Conservation (phyloP, 495 filamentous ascomycete species). For the Pyrenula aspistea region DNA sequence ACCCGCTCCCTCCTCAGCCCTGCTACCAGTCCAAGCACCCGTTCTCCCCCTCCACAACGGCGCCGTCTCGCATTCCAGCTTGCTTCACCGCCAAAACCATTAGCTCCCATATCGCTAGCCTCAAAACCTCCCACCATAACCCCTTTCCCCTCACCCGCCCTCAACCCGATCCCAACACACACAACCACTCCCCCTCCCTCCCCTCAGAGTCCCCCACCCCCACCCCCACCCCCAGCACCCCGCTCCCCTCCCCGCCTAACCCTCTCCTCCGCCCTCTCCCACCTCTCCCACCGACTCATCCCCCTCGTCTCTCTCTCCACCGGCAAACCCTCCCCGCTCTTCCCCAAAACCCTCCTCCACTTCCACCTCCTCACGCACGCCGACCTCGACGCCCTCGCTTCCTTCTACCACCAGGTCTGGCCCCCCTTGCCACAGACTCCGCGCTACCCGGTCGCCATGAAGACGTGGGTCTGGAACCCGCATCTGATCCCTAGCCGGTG, state of each 20-base stretch:
- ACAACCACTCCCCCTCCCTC: not conserved
- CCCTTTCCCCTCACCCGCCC: not conserved
- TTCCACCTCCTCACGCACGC: constrained; percentile 64
- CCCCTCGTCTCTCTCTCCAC: constrained; percentile 35
- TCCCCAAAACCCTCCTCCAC: constrained; percentile 52
- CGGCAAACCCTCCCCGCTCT: constrained; percentile 48
- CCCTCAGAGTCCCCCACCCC: not conserved
- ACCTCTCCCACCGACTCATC: constrained; percentile 21
- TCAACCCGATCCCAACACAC: not conserved
- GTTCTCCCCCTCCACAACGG: not conserved
- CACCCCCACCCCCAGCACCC: not conserved
- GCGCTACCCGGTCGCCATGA: constrained; percentile 51
- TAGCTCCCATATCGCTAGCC: not conserved
- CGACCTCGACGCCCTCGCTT: constrained; percentile 60
- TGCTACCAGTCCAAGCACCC: not conserved
- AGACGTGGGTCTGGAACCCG: constrained; percentile 18
- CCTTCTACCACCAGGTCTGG: constrained; percentile 63
- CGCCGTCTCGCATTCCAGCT: not conserved
- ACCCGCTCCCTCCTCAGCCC: not conserved
- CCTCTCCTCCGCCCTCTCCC: constrained; percentile 15
- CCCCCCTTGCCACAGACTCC: constrained; percentile 35
- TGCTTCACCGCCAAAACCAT: not conserved
- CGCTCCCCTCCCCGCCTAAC: constrained; percentile 2
- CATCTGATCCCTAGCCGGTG: not conserved
- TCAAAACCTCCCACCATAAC: not conserved